A percentile compares a stretch with the other conserved stretches of the same genome.
phyloP scores from a whole-genome alignment of 2,329 filamentous ascomycete genomes.

The Byssoonygena ceratinophila region DNA sequence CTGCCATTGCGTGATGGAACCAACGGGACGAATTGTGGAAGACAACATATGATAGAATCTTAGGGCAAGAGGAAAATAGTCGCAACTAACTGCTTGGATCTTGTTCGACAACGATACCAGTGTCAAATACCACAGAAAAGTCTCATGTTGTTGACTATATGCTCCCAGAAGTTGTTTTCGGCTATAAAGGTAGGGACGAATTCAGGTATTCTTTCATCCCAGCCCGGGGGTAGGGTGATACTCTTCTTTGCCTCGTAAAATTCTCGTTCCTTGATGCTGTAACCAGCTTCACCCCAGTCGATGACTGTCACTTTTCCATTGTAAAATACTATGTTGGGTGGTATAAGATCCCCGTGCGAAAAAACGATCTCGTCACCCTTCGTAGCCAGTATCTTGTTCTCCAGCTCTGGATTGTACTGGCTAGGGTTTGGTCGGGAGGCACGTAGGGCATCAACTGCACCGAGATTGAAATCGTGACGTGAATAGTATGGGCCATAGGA shows the following conservation, averaged over 20 bases:
- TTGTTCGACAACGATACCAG: neutral
- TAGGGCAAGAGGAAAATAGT: neutral
- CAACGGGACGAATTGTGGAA: neutral
- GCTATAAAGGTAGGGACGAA: constrained; percentile 1
- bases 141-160: constrained; percentile 9
- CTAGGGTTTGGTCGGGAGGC: constrained; percentile 1
- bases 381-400: constrained; percentile 9
- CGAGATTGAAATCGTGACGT: constrained; percentile 6
- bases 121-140: constrained; percentile 10
- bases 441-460: constrained; percentile 4
- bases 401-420: constrained; percentile 6
- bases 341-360: constrained; percentile 22
- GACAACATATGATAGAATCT: neutral
- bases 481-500: constrained; percentile 11
- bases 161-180: constrained; percentile 10
- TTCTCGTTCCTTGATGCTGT: constrained; percentile 6
- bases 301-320: constrained; percentile 21
- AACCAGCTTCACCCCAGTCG: constrained; percentile 18
- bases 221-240: neutral
- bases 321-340: constrained; percentile 20
- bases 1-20: neutral
- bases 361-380: constrained; percentile 20
- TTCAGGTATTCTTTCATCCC: constrained; percentile 2
- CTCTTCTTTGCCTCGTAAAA: constrained; percentile 1
- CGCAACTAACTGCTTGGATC: neutral